Percentiles rank a stretch among this genome's conserved stretches.
These are phyloP conservation scores for Zizania palustris DNA, from an alignment of 202 grass and related monocot species.

Conservation along the genomic window DNA sequence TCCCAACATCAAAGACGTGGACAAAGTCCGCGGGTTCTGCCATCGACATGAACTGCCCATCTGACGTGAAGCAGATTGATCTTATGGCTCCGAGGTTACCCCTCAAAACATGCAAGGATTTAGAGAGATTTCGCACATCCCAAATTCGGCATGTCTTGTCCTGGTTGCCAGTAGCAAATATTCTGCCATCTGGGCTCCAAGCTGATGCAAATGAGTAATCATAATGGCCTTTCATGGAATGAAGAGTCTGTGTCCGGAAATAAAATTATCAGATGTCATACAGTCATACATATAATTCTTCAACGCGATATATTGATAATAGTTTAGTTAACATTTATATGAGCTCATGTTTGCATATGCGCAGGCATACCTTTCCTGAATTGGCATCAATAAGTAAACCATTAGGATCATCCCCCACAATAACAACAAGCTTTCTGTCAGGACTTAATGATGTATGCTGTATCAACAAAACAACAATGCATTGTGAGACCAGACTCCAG, in stretches of 20 bases:
- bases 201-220: slow-evolving; percentile 92
- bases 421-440: slow-evolving; percentile 72
- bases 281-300: slow-evolving; percentile 12
- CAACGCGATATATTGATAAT: not conserved
- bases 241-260: slow-evolving; percentile 58
- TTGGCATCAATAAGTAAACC: slow-evolving; percentile 82
- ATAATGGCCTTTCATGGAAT: slow-evolving; percentile 63
- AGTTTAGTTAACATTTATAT: slow-evolving; percentile 31
- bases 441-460: slow-evolving; percentile 88
- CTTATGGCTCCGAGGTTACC: slow-evolving; percentile 88
- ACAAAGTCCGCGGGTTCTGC: slow-evolving; percentile 88
- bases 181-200: slow-evolving; percentile 75
- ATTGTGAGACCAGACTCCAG: slow-evolving; percentile 6
- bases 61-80: slow-evolving; percentile 75
- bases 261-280: slow-evolving; percentile 20
- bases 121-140: slow-evolving; percentile 72
- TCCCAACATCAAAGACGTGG: slow-evolving; percentile 70
- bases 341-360: slow-evolving; percentile 13
- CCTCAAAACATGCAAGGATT: slow-evolving; percentile 68
- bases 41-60: slow-evolving; percentile 88
- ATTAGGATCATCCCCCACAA: slow-evolving; percentile 78
- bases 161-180: slow-evolving; percentile 93
- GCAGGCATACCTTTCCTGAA: slow-evolving; percentile 72
- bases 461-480: slow-evolving; percentile 43
- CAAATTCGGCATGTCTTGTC: slow-evolving; percentile 93